phyloP scores from a whole-genome alignment of 208 protist species.

The Trypanosoma vivax region DNA sequence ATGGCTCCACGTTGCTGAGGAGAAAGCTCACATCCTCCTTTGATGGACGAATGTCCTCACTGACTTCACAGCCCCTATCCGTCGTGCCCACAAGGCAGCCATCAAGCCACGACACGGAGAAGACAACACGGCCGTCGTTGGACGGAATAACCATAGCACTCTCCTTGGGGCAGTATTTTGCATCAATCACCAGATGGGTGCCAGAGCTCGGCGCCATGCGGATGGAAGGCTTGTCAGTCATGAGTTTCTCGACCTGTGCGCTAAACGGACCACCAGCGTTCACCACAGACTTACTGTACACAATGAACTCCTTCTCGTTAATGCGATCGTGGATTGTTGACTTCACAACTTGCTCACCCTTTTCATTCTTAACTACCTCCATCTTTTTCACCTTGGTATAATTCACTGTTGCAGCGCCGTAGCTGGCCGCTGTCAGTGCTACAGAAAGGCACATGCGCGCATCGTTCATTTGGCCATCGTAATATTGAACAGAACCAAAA shows the following conservation, averaged over 20 bases:
- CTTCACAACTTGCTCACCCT: conserved; percentile 55
- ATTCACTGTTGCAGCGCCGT: conserved; percentile 91
- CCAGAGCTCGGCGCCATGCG: conserved; percentile 73
- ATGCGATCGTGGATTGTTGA: conserved; percentile 71
- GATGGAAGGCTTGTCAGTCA: conserved; percentile 23
- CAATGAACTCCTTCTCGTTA: conserved; percentile 49
- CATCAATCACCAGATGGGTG: conserved; percentile 83
- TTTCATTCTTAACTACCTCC: conserved; percentile 35
- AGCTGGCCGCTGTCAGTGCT: conserved; percentile 89
- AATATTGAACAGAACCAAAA: conserved; percentile 89
- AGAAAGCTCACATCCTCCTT: conserved; percentile 85
- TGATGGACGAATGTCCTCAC: conserved; percentile 46
- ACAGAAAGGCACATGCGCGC: conserved; percentile 91
- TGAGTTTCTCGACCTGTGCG: conserved; percentile 76
- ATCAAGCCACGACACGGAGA: conserved; percentile 90
- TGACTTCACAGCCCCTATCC: conserved; percentile 65
- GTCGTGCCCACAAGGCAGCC: conserved; percentile 93
- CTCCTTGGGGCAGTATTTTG: conserved; percentile 70
- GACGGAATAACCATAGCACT: conserved; percentile 86
- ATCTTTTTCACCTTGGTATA: conserved; percentile 78
- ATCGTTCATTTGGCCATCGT: conserved; percentile 96
- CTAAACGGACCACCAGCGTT: conserved; percentile 90
- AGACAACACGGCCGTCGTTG: conserved; percentile 91
- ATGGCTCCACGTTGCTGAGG: conserved; percentile 59
- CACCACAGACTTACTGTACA: conserved; percentile 85